Evolutionary conservation across 495 filamentous ascomycete species (phyloP).

Genomic region (Podospora conica): DNA sequence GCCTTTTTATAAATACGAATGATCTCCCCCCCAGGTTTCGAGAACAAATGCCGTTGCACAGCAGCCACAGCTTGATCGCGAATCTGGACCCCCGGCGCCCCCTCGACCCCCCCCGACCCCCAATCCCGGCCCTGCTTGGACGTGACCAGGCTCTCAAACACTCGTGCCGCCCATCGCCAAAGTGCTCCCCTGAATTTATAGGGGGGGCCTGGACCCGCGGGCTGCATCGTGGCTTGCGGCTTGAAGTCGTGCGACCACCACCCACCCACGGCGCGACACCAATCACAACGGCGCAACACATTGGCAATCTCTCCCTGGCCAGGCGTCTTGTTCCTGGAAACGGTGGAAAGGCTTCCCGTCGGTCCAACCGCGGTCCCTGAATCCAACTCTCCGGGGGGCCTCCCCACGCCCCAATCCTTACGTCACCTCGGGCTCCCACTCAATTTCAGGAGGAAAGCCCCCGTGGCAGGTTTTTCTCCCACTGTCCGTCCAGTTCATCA

Average conservation of each 20-base stretch:
- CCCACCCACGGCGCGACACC: not conserved
- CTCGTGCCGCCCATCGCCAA: not conserved
- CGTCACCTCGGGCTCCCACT: conserved; percentile 22
- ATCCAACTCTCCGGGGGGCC: no score
- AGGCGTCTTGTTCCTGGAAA: conserved; percentile 4
- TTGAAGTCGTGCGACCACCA: conserved; percentile 1
- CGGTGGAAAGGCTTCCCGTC: not conserved
- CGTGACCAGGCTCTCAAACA: conserved; percentile 2
- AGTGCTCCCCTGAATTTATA: not conserved
- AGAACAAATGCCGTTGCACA: not conserved
- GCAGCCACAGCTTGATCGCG: not conserved
- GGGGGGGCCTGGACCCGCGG: no score
- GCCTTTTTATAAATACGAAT: not conserved
- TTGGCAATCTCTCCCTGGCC: not conserved
- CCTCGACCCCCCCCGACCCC: no score
- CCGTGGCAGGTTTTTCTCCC: conserved; percentile 6
- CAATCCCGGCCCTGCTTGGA: not conserved
- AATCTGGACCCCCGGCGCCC: no score
- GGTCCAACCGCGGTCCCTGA: not conserved
- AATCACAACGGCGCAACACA: not conserved
- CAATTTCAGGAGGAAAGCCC: conserved; percentile 11
- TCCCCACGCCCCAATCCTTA: conserved; percentile 2
- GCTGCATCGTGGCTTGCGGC: not conserved
- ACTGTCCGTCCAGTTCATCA: not conserved
- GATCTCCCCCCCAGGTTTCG: not conserved